Conservation (phyloP, 768 basidiomycete genomes). For the Suillus bovinus region DNA sequence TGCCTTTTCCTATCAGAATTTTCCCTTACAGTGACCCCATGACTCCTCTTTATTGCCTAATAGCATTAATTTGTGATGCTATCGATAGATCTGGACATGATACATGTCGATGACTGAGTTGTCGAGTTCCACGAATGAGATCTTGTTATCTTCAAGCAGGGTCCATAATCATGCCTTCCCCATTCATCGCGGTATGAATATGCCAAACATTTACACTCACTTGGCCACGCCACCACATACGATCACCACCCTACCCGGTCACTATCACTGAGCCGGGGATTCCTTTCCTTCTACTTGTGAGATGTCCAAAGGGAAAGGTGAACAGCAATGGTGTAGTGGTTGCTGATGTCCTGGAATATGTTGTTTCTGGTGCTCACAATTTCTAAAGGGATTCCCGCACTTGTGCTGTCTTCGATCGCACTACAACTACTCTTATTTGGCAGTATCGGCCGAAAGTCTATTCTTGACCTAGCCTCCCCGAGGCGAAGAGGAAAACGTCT, state of each 20-base stretch:
- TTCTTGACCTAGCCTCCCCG: background rate
- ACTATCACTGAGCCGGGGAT: background rate
- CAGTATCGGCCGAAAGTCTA: slow-evolving; percentile 4
- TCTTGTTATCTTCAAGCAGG: background rate
- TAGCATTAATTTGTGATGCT: background rate
- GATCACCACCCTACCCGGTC: background rate
- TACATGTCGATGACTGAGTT: background rate
- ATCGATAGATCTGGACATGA: no score
- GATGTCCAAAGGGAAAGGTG: no score
- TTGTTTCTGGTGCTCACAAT: background rate
- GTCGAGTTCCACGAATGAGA: background rate
- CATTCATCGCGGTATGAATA: background rate
- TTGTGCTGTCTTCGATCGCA: background rate
- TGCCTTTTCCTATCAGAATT: background rate
- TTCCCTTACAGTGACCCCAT: slow-evolving; percentile 1
- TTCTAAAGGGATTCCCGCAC: background rate
- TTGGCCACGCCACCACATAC: background rate
- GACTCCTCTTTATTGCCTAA: background rate
- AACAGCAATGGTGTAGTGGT: background rate
- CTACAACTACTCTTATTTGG: background rate
- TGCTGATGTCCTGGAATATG: background rate
- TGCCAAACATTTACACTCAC: no score
- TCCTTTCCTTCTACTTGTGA: background rate
- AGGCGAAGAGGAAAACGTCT: background rate
- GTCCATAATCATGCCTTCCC: background rate